These are phyloP conservation scores for Melaleuca alternifolia DNA, from an alignment of 345 rosid genomes.

Conservation along the genomic window DNA sequence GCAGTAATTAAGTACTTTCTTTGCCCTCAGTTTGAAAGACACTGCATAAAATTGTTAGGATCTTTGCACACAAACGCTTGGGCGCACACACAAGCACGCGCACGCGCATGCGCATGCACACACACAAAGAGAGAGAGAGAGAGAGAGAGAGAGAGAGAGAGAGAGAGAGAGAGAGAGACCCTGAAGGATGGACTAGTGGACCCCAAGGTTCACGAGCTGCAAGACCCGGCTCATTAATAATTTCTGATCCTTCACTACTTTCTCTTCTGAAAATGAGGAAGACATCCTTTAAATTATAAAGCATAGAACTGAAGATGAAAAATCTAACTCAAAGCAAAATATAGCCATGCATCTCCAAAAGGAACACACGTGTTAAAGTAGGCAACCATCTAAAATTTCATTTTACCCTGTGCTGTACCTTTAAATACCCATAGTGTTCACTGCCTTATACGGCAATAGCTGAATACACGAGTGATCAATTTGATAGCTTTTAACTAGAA, in stretches of 20 bases:
- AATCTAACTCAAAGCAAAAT: background rate
- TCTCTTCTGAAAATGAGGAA: constrained; percentile 22
- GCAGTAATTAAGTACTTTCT: background rate
- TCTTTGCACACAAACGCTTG: background rate
- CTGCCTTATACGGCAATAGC: background rate
- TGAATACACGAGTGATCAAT: background rate
- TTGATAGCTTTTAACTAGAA: background rate
- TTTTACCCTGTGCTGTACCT: background rate
- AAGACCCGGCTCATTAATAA: constrained; percentile 8
- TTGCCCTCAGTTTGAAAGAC: background rate
- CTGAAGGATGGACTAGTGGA: constrained; percentile 45
- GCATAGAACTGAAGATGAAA: background rate
- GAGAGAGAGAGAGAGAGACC: constrained; percentile 24
- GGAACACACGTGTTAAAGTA: background rate
- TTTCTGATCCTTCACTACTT: constrained; percentile 17
- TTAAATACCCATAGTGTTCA: background rate
- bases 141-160: background rate
- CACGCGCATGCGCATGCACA: background rate
- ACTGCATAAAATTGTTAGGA: background rate
- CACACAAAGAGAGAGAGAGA: no score
- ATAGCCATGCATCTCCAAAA: background rate
- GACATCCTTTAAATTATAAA: background rate
- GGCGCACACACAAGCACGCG: background rate
- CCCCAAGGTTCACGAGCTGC: constrained; percentile 17
- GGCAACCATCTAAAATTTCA: background rate